Evolutionary conservation across 352 stramenopile species (phyloP).

Genomic region (Phytophthora aleatoria): DNA sequence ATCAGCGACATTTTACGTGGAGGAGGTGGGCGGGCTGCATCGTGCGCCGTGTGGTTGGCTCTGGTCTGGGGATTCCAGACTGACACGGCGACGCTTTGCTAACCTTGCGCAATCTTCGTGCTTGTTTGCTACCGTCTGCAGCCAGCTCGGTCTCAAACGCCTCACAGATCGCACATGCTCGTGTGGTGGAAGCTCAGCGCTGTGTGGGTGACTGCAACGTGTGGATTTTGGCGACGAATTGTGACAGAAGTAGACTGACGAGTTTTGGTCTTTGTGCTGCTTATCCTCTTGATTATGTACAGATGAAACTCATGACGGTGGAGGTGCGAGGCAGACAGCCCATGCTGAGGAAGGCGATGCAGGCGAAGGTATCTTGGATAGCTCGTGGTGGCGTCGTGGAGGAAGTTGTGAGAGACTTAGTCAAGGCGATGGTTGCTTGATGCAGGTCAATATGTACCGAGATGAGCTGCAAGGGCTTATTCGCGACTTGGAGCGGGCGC

Average conservation of each 20-base stretch:
- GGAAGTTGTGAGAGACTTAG: background rate
- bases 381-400: background rate
- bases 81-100: conserved; percentile 21
- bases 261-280: background rate
- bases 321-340: conserved; percentile 69
- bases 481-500: conserved; percentile 70
- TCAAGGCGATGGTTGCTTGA: background rate
- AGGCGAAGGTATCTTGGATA: conserved; percentile 50
- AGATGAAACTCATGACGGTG: conserved; percentile 86
- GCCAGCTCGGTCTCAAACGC: conserved; percentile 42
- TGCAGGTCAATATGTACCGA: conserved; percentile 69
- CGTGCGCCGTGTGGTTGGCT: background rate
- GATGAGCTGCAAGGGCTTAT: conserved; percentile 72
- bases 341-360: conserved; percentile 70
- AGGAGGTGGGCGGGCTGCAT: conserved; percentile 31
- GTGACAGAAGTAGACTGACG: conserved; percentile 1
- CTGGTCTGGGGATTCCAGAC: background rate
- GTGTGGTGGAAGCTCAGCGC: conserved; percentile 73
- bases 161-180: conserved; percentile 61
- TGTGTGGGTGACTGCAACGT: conserved; percentile 43
- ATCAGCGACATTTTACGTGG: conserved; percentile 68
- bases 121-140: conserved; percentile 1
- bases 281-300: background rate
- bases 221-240: background rate
- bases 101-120: conserved; percentile 5